These are phyloP conservation scores for Spongispora temasekensis DNA, from an alignment of 1,284 basidiomycete genomes.

Conservation along the genomic window DNA sequence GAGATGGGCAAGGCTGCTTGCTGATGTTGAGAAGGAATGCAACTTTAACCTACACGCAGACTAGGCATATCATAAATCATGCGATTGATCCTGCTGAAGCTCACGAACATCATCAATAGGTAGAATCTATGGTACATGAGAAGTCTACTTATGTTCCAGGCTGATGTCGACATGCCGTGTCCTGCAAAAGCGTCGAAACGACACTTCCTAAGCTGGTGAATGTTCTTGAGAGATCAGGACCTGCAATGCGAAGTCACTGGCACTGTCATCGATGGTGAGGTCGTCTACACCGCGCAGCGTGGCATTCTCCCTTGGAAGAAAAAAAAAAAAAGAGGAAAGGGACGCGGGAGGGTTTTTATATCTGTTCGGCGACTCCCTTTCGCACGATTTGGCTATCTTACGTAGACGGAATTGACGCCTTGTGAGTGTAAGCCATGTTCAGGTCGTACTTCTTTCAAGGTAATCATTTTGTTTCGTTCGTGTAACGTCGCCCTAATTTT, in stretches of 20 bases:
- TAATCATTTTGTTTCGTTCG: conserved; percentile 12
- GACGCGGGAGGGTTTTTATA: conserved; percentile 26
- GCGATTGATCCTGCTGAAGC: no score
- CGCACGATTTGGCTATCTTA: conserved; percentile 19
- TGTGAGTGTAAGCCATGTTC: conserved; percentile 33
- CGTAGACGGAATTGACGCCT: neutral
- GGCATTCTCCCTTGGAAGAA: conserved; percentile 43
- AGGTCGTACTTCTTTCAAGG: conserved; percentile 37
- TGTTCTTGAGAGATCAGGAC: conserved; percentile 48
- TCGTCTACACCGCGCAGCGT: conserved; percentile 47
- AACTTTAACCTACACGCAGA: no score
- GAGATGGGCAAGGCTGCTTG: neutral
- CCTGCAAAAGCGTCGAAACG: conserved; percentile 45
- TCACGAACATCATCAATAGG: no score
- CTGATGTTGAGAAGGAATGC: neutral
- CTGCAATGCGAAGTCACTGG: conserved; percentile 43
- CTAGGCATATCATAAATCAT: no score
- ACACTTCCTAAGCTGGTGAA: conserved; percentile 52
- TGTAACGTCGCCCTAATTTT: neutral
- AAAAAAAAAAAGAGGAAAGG: neutral
- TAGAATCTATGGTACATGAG: no score
- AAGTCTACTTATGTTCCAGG: conserved; percentile 42
- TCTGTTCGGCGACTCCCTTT: conserved; percentile 12
- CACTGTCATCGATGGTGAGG: conserved; percentile 49
- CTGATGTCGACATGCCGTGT: conserved; percentile 51